Base-by-base conservation (phyloP, 306 rosid genomes). In the Pterocarpus santalinus region DNA sequence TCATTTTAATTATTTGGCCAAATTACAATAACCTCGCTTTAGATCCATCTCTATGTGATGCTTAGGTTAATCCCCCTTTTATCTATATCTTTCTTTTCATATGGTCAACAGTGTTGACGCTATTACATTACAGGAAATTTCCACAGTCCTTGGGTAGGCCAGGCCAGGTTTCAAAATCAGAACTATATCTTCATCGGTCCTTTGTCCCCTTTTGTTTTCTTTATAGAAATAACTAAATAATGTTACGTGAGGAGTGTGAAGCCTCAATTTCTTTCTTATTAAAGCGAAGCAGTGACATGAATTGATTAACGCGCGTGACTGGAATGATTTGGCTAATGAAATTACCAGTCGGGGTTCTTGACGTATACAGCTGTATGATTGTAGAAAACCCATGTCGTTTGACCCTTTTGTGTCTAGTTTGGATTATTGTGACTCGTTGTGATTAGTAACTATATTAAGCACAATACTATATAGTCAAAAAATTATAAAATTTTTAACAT, bases 11-110 rank as follows among this genome's bases (percentile, higher is more conserved):
- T 22, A 22, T 22, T 22, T 22, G 28, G 28, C 28, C 28, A 22
- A 22, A 22, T 22, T 22, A 22, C 28, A 22, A 22, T 22, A 22
- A 70, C 72, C 32, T 47, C 64, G 83, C 68, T 0, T 34, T 36
- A 9, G 22, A 4, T 38, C 8, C 7, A 58, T 47, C 53, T 57
- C 33, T 49, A 51, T 57, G 14, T 51, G 35, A 72, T 57, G 39
- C 14, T 71, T 56, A 56, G 81, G 44, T 75, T 75, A 81, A 81
- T 75, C 81, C 79, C 82, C 80, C 79, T n/a, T 47, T 75, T 34
- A 56, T 72, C 69, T 22, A 32, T 5, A 56, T 61, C 64, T 78
- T 72, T 74, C 30, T 28, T 68, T 67, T 81, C 62, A 60, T 39
- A 4, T 38, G 51, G 38, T 63, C 55, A 80, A 5, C 16, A 49